Evolutionary conservation across 2,329 filamentous ascomycete genomes (phyloP).

Genomic region (Diplodia mutila): DNA sequence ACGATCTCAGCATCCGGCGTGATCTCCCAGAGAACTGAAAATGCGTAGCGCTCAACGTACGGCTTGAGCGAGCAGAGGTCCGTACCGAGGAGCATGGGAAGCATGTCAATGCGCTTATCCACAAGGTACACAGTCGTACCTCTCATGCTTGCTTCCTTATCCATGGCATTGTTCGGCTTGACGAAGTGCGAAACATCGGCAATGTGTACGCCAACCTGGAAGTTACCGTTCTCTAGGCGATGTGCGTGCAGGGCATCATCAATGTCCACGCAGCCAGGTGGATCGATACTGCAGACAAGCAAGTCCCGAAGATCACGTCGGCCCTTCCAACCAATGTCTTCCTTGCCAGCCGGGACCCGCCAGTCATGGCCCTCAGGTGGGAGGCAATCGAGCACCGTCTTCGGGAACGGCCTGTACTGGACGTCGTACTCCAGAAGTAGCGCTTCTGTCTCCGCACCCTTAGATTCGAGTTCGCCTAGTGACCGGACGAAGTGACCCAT

Average conservation of each 20-base stretch:
- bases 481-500: constrained; percentile 92
- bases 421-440: constrained; percentile 94
- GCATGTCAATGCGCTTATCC: constrained; percentile 99
- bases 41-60: constrained; percentile 78
- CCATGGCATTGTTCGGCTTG: constrained; percentile 96
- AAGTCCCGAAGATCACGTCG: constrained; percentile 82
- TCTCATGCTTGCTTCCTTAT: constrained; percentile 87
- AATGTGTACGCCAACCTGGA: constrained; percentile 95
- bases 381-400: constrained; percentile 90
- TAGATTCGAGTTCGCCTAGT: constrained; percentile 90
- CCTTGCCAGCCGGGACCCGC: constrained; percentile 79
- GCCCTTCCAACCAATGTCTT: constrained; percentile 85
- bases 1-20: constrained; percentile 83
- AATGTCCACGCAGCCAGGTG: constrained; percentile 94
- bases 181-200: constrained; percentile 99
- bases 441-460: constrained; percentile 96
- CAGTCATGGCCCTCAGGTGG: constrained; percentile 91
- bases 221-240: constrained; percentile 86
- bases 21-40: constrained; percentile 73
- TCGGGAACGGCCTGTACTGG: constrained; percentile 95
- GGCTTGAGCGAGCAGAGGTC: constrained; percentile 96
- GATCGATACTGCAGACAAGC: constrained; percentile 96
- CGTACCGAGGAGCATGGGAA: constrained; percentile 93
- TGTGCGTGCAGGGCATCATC: constrained; percentile 94
- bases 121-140: constrained; percentile 97